Base-by-base conservation (phyloP, 192 early-diverging fungal species). In the Entomortierella lignicola region DNA sequence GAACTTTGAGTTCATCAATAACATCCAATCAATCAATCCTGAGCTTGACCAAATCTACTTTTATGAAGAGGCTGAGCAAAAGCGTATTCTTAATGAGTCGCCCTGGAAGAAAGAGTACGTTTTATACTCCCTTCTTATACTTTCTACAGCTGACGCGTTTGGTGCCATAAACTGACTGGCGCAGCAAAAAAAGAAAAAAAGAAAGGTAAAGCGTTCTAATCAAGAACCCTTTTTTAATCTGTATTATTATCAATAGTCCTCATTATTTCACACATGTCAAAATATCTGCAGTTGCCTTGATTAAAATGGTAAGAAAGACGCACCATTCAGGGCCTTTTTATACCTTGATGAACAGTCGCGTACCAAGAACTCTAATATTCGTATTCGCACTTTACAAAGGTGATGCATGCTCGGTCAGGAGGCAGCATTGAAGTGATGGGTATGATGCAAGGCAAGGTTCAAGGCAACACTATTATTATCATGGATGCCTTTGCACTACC, bases 391-490 rank as follows among this genome's bases (percentile, higher is more conserved):
- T 42, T 8, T 29, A n/a, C 20, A 48, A 47, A 95, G 94, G 91
- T 92, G 23, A 97, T 96, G 91, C 98, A 99, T 80, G 97, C 98
- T n/a, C 89, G 96, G 44, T 98, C 96, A 0, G 98, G 98, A 39
- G 97, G 96, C 56, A 89, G 88, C 61, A 93, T 98, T 70, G 97
- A 99, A 85, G 90, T 99, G 43, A 99, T 99, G 98, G 98, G 98
- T 2, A 80, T 96, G 41, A 96, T 99, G 95, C 96, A 98, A 70
- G 98, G 98, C 25, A 98, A 97, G 70, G 84, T 99, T 27, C 64
- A 85, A 13, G 95, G 91, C 58, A 88, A 92, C 63, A 94, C 93
- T 10, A 95, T 99, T 90, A 81, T 97, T 64, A 89, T 99, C 26
- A 94, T 99, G 92, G 98, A 99, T 66, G 92, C 96, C 5, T 98